These are phyloP conservation scores for Candida vartiovaarae DNA, from an alignment of 805 yeast genomes.

Conservation along the genomic window DNA sequence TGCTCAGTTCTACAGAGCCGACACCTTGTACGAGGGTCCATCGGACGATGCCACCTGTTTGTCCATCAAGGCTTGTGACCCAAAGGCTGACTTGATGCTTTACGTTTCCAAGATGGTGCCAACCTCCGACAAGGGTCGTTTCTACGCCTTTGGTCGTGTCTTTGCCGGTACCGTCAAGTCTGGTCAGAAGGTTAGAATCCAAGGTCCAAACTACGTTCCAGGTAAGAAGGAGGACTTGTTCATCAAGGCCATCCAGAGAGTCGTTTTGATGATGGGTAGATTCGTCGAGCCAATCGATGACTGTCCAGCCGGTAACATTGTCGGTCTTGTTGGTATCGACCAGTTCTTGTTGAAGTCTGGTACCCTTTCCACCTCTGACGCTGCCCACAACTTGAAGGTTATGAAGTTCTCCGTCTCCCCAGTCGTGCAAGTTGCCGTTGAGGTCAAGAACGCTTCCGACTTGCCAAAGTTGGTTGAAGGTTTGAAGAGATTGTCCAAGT, in stretches of 20 bases:
- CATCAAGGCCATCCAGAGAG: constrained; percentile 97
- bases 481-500: constrained; percentile 98
- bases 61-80: constrained; percentile 98
- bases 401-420: constrained; percentile 99
- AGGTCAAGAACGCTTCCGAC: constrained; percentile 99
- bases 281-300: constrained; percentile 96
- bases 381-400: constrained; percentile 99
- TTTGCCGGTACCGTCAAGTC: constrained; percentile 99
- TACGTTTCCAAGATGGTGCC: constrained; percentile 99
- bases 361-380: constrained; percentile 94
- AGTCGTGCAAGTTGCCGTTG: constrained; percentile 99
- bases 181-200: constrained; percentile 99
- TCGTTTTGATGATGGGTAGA: constrained; percentile 99
- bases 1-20: constrained; percentile 99
- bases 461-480: constrained; percentile 99
- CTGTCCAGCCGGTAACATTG: constrained; percentile 99
- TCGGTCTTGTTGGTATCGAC: constrained; percentile 99
- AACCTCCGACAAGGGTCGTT: constrained; percentile 99
- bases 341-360: constrained; percentile 99
- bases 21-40: constrained; percentile 99
- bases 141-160: constrained; percentile 99
- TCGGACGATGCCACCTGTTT: constrained; percentile 81
- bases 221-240: constrained; percentile 98
- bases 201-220: constrained; percentile 99
- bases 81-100: constrained; percentile 95